These are phyloP conservation scores for Xanthoconium stramineum DNA, from an alignment of 768 basidiomycete genomes.

Conservation along the genomic window DNA sequence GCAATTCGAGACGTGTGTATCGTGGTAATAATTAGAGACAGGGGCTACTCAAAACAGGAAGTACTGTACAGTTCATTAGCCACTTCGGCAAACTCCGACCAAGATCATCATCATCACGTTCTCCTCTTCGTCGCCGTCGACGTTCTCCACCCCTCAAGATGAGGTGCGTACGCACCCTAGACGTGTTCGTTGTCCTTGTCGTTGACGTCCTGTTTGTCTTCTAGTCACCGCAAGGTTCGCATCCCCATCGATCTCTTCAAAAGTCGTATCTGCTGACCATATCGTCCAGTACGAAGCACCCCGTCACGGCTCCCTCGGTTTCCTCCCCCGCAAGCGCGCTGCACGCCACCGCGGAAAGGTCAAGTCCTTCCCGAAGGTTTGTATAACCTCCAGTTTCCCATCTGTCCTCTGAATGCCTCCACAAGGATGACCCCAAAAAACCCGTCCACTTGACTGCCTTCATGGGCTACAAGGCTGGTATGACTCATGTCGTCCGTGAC, in stretches of 20 bases:
- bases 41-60: conserved; percentile 18
- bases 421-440: conserved; percentile 98
- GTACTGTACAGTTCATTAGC: conserved; percentile 33
- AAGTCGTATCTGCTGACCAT: conserved; percentile 15
- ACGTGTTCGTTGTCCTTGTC: not conserved
- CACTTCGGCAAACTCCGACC: conserved; percentile 29
- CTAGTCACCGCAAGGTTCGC: conserved; percentile 84
- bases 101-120: not conserved
- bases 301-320: conserved; percentile 96
- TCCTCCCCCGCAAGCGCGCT: conserved; percentile 94
- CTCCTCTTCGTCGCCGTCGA: conserved; percentile 12
- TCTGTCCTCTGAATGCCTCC: conserved; percentile 4
- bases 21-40: conserved; percentile 11
- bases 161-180: conserved; percentile 47
- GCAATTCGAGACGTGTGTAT: not conserved
- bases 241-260: conserved; percentile 20
- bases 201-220: not conserved
- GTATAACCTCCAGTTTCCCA: conserved; percentile 18
- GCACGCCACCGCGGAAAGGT: conserved; percentile 98
- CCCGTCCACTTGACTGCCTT: conserved; percentile 97
- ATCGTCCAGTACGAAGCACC: conserved; percentile 88
- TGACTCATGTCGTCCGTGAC: conserved; percentile 99
- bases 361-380: conserved; percentile 98
- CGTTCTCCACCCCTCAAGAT: conserved; percentile 43
- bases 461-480: conserved; percentile 99